phyloP scores from a whole-genome alignment of 257 asterid species.

The Solanum sitiens region DNA sequence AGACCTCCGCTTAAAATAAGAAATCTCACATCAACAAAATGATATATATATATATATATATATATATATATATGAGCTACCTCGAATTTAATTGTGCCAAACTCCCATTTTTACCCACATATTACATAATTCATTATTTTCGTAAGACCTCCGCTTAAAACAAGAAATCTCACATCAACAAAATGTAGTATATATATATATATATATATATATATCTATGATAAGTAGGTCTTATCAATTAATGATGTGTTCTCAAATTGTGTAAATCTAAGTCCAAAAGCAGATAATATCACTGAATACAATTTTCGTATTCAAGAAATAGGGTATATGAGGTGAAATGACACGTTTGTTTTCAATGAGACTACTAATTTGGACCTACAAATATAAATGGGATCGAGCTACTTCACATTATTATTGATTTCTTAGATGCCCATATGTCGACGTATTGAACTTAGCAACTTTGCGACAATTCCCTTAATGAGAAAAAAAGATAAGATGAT shows the following conservation, averaged over 20 bases:
- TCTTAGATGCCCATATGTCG: background rate
- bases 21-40: fast-evolving
- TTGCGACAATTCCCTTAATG: background rate
- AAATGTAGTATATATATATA: fast-evolving
- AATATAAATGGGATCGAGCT: background rate
- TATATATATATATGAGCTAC: no score
- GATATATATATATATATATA: fast-evolving
- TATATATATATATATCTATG: no score
- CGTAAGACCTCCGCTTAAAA: background rate
- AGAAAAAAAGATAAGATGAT: background rate
- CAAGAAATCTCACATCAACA: fast-evolving
- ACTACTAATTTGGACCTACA: background rate
- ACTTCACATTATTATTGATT: background rate
- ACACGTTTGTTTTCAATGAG: background rate
- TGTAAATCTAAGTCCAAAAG: no score
- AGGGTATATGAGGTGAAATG: background rate
- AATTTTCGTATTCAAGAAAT: background rate
- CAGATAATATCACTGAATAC: no score
- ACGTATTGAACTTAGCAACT: background rate
- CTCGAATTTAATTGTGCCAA: background rate
- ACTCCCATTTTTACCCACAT: background rate
- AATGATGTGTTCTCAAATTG: no score
- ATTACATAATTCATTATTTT: background rate
- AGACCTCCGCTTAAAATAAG: background rate
- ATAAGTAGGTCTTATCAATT: no score